phyloP scores from a whole-genome alignment of 1,284 basidiomycete species.

The Sphaerobolus stellatus region DNA sequence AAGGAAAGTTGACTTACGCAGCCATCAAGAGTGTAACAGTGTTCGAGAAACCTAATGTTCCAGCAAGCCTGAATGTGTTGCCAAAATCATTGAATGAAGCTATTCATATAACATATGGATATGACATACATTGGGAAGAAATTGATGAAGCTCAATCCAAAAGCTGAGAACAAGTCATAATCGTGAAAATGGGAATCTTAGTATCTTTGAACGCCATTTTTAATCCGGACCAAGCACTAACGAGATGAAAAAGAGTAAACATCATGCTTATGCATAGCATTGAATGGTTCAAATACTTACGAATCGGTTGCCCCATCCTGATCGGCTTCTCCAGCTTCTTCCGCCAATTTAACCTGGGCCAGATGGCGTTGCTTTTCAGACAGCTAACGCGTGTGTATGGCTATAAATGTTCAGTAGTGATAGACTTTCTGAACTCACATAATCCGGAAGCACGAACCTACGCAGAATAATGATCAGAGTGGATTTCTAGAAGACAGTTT shows the following conservation, averaged over 20 bases:
- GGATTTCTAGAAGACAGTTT: background rate
- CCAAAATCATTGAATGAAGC: background rate
- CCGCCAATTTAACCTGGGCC: slow-evolving; percentile 2
- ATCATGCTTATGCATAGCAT: background rate
- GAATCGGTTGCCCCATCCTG: background rate
- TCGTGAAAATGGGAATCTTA: slow-evolving; percentile 35
- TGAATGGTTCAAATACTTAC: background rate
- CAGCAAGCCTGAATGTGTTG: slow-evolving; percentile 30
- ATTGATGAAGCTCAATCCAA: slow-evolving; percentile 40
- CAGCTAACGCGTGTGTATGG: background rate
- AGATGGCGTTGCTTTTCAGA: background rate
- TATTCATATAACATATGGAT: background rate
- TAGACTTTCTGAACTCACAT: background rate
- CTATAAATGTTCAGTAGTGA: background rate
- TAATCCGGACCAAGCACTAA: slow-evolving; percentile 21
- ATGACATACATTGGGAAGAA: slow-evolving; percentile 31
- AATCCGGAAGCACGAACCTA: background rate
- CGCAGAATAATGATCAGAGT: background rate
- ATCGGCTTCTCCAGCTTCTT: slow-evolving; percentile 4
- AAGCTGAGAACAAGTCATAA: slow-evolving; percentile 18
- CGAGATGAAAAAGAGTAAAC: background rate
- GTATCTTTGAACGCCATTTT: slow-evolving; percentile 32
- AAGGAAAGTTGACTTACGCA: slow-evolving; percentile 37
- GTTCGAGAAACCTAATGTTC: slow-evolving; percentile 36
- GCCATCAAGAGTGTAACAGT: slow-evolving; percentile 36